Percentiles rank a stretch among this genome's conserved stretches.
These are phyloP conservation scores for Chimonanthus salicifolius DNA, from an alignment of 164 flowering plant genomes.

Conservation along the genomic window DNA sequence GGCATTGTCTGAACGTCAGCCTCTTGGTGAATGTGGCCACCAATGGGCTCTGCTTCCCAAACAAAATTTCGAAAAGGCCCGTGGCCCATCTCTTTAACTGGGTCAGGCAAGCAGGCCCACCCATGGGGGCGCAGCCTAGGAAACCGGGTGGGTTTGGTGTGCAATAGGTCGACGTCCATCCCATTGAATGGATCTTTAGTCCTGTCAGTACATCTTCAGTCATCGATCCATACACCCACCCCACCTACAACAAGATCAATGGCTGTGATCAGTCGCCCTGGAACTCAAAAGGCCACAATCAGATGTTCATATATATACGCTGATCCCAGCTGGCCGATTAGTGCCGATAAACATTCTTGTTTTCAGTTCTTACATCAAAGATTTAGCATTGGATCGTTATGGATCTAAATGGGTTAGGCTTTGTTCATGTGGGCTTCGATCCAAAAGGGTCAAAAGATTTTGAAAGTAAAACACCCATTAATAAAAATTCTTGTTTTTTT, in stretches of 20 bases:
- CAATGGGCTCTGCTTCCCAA: slow-evolving; percentile 35
- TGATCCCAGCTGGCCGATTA: not conserved
- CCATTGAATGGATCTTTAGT: slow-evolving; percentile 38
- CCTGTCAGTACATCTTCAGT: slow-evolving; percentile 58
- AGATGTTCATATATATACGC: not conserved
- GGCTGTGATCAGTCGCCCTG: not conserved
- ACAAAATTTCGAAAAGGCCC: slow-evolving; percentile 45
- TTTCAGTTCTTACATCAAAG: too few relatives aligned
- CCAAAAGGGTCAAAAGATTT: too few relatives aligned
- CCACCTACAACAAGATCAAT: slow-evolving; percentile 28
- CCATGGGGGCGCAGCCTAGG: slow-evolving; percentile 47
- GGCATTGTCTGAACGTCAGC: slow-evolving; percentile 40
- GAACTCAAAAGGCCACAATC: not conserved
- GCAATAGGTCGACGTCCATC: slow-evolving; percentile 31
- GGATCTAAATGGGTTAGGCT: not conserved
- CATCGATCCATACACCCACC: slow-evolving; percentile 54
- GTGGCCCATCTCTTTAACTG: slow-evolving; percentile 62
- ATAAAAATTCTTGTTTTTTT: too few relatives aligned
- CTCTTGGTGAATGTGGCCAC: slow-evolving; percentile 17
- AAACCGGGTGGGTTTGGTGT: slow-evolving; percentile 39
- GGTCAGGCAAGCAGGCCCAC: slow-evolving; percentile 27
- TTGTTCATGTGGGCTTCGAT: not conserved
- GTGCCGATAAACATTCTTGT: too few relatives aligned
- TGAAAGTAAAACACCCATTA: too few relatives aligned
- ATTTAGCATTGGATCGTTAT: too few relatives aligned